Percentiles rank a stretch among this genome's conserved stretches.
Evolutionary conservation across 169 alveolate species (phyloP).

Genomic region (Babesia sp.): DNA sequence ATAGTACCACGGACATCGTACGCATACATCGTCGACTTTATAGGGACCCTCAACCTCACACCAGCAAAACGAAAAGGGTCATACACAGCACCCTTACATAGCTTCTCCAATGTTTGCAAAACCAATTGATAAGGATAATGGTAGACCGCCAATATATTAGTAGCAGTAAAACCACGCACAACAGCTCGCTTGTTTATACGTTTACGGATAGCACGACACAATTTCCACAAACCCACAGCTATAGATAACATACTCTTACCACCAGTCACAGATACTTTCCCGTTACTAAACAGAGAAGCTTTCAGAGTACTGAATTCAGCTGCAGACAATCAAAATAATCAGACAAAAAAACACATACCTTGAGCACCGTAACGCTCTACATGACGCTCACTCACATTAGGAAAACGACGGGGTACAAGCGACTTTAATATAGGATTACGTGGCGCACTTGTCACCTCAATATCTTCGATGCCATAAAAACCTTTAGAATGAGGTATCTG

Average conservation of each 20-base stretch:
- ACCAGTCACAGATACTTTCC: conserved; percentile 75
- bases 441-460: conserved; percentile 20
- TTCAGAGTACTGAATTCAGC: conserved; percentile 63
- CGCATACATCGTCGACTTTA: conserved; percentile 2
- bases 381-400: not conserved
- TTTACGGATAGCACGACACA: conserved; percentile 69
- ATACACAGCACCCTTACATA: conserved; percentile 50
- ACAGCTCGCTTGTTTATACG: conserved; percentile 63
- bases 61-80: conserved; percentile 68
- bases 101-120: conserved; percentile 67
- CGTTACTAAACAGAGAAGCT: conserved; percentile 76
- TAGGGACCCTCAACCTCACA: conserved; percentile 45
- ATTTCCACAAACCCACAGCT: conserved; percentile 73
- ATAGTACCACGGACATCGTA: conserved; percentile 12
- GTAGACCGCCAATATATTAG: conserved; percentile 76
- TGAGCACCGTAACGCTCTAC: not conserved
- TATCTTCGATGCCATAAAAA: conserved; percentile 20
- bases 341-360: not conserved
- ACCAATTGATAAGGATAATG: conserved; percentile 63
- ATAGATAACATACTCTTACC: conserved; percentile 70
- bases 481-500: conserved; percentile 27
- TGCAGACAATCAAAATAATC: not conserved
- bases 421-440: not conserved
- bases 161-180: conserved; percentile 45
- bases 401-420: not conserved